These are phyloP conservation scores for Filosporella fistucella DNA, from an alignment of 495 filamentous ascomycete species.

Conservation along the genomic window DNA sequence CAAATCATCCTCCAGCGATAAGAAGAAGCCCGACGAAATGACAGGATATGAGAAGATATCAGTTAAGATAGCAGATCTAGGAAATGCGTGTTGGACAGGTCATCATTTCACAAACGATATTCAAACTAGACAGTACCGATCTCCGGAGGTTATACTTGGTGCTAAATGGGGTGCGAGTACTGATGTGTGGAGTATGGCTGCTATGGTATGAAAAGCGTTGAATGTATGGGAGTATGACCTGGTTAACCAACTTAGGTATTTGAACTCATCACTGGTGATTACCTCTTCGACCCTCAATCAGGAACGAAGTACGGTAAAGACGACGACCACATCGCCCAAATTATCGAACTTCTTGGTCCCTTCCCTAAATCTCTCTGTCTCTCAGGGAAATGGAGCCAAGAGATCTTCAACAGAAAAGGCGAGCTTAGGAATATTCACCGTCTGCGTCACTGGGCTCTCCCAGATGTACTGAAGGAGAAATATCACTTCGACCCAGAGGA, in stretches of 20 bases:
- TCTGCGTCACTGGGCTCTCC: conserved; percentile 91
- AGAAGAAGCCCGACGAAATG: conserved; percentile 44
- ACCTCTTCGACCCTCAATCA: conserved; percentile 97
- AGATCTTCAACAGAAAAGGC: conserved; percentile 98
- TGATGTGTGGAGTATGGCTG: conserved; percentile 99
- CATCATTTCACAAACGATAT: conserved; percentile 99
- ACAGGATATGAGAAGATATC: conserved; percentile 73
- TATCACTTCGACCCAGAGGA: conserved; percentile 89
- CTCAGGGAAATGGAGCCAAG: conserved; percentile 93
- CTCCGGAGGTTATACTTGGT: conserved; percentile 94
- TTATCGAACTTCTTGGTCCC: conserved; percentile 92
- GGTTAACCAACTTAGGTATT: conserved; percentile 64
- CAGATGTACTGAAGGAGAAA: conserved; percentile 92
- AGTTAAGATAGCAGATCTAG: conserved; percentile 97
- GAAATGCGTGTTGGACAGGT: conserved; percentile 97
- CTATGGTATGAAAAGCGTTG: conserved; percentile 65
- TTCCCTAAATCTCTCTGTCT: conserved; percentile 91
- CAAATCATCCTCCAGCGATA: conserved; percentile 49
- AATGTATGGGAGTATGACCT: neutral
- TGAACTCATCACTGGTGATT: conserved; percentile 97
- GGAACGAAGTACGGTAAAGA: conserved; percentile 99
- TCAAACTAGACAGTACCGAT: conserved; percentile 95
- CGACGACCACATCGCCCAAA: conserved; percentile 98
- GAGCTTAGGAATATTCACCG: conserved; percentile 97
- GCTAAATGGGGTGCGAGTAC: conserved; percentile 98